These are phyloP conservation scores for Salix suchowensis DNA, from an alignment of 345 rosid genomes.

Conservation along the genomic window DNA sequence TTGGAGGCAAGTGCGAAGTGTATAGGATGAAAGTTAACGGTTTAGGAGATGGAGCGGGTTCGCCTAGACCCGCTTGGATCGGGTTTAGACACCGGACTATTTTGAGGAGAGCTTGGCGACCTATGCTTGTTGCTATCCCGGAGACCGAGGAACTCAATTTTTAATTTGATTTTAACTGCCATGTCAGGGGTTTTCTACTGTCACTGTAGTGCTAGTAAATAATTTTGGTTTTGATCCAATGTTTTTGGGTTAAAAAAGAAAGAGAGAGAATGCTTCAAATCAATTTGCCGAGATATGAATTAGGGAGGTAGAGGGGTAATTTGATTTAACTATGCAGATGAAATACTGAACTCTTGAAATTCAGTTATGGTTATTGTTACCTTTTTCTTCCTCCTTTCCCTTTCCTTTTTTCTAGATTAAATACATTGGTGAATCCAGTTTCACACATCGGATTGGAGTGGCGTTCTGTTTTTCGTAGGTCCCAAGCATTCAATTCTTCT, in stretches of 20 bases:
- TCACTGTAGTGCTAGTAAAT: background rate
- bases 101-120: constrained; percentile 71
- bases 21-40: constrained; percentile 25
- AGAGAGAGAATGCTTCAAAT: too few species aligned
- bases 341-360: background rate
- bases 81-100: constrained; percentile 59
- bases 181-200: background rate
- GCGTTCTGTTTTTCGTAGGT: background rate
- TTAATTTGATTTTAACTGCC: background rate
- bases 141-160: constrained; percentile 26
- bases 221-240: background rate
- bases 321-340: background rate
- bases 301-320: background rate
- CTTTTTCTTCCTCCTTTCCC: background rate
- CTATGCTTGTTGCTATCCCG: constrained; percentile 58
- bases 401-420: background rate
- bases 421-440: too few species aligned
- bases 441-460: background rate
- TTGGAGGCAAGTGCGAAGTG: constrained; percentile 18
- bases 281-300: background rate
- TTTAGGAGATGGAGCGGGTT: constrained; percentile 23
- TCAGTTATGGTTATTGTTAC: background rate
- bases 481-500: background rate
- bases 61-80: constrained; percentile 53
- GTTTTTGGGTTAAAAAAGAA: background rate